Percentiles rank a stretch among this genome's conserved stretches.
phyloP scores from a whole-genome alignment of 306 rosid species.

The Vigna hirtella region DNA sequence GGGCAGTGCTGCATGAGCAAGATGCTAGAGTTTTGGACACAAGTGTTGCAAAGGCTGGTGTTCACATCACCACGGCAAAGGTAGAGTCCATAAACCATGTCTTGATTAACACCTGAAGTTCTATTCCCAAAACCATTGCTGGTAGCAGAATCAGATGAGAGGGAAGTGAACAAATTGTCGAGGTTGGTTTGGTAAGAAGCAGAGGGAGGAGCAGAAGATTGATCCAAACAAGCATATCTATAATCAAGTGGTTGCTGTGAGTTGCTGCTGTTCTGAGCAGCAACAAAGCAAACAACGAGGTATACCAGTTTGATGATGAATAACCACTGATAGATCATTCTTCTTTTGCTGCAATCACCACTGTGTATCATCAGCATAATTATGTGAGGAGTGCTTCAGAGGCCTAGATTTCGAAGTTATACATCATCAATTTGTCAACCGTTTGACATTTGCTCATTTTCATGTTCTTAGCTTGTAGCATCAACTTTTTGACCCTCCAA shows the following conservation, averaged over 20 bases:
- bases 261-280: constrained; percentile 37
- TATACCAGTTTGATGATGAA: constrained; percentile 26
- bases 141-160: constrained; percentile 48
- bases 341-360: constrained; percentile 27
- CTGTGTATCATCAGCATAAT: constrained; percentile 8
- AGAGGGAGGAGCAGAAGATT: constrained; percentile 42
- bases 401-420: background rate
- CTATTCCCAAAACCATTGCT: constrained; percentile 51
- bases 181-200: constrained; percentile 48
- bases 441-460: constrained; percentile 17
- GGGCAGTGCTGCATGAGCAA: constrained; percentile 52
- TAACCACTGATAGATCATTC: constrained; percentile 36
- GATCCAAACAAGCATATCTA: constrained; percentile 55
- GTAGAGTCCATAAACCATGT: constrained; percentile 49
- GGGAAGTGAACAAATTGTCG: constrained; percentile 39
- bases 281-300: constrained; percentile 26
- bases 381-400: background rate
- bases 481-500: constrained; percentile 9
- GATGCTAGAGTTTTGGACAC: constrained; percentile 51
- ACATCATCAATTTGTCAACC: constrained; percentile 29
- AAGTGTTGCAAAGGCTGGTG: constrained; percentile 44
- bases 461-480: too few relatives aligned
- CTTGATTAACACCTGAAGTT: constrained; percentile 39
- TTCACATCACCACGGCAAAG: constrained; percentile 54
- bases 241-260: constrained; percentile 42